Conservation (phyloP, 179 eudicot genomes). For the Amaranthus tricolor region DNA sequence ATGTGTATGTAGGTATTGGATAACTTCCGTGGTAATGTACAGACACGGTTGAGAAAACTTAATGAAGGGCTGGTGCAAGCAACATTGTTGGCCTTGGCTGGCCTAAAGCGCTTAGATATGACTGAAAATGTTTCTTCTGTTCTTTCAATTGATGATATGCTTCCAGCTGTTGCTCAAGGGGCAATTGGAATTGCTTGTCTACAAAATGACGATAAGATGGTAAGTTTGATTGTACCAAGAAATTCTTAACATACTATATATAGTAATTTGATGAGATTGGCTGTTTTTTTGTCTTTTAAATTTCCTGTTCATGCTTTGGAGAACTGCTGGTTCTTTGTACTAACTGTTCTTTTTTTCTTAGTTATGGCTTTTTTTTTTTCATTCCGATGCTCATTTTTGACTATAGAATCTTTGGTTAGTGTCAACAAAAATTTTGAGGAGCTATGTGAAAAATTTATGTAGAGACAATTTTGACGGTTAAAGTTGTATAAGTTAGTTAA, state of each 20-base stretch:
- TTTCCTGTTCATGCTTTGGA: too few species aligned
- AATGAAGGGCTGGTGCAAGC: slow-evolving; percentile 82
- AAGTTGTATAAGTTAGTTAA: too few species aligned
- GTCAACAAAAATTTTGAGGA: too few species aligned
- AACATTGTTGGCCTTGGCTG: slow-evolving; percentile 87
- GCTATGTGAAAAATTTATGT: too few species aligned
- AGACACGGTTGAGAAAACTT: slow-evolving; percentile 76
- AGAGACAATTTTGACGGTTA: too few species aligned
- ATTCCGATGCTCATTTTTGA: too few species aligned
- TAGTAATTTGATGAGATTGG: not conserved
- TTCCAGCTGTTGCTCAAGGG: slow-evolving; percentile 98
- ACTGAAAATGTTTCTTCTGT: slow-evolving; percentile 78
- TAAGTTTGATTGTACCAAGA: slow-evolving; percentile 26
- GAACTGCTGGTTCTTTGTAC: too few species aligned
- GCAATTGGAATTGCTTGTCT: slow-evolving; percentile 97
- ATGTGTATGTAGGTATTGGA: slow-evolving; percentile 57
- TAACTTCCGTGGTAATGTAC: slow-evolving; percentile 94
- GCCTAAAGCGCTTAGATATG: slow-evolving; percentile 80
- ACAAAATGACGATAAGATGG: slow-evolving; percentile 79
- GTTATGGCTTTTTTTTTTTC: too few species aligned
- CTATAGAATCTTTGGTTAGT: too few species aligned
- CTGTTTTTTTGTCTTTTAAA: too few species aligned
- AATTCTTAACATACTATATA: not conserved
- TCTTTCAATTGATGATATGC: slow-evolving; percentile 89
- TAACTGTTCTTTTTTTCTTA: too few species aligned